phyloP scores from a whole-genome alignment of 495 filamentous ascomycete genomes.

The Zalerion maritima region DNA sequence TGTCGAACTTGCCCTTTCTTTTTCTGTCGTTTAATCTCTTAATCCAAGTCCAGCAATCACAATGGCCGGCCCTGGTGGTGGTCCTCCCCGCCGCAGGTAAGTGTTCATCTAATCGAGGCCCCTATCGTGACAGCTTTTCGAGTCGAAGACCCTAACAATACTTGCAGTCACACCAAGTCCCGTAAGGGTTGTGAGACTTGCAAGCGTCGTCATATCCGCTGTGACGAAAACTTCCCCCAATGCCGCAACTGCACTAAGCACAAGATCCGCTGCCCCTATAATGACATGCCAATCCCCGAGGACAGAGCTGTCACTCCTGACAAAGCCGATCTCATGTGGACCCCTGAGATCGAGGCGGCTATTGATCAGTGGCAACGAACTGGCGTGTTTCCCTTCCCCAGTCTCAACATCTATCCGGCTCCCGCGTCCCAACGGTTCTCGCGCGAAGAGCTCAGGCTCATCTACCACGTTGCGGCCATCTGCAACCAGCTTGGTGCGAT shows the following conservation, averaged over 20 bases:
- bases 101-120: slow-evolving; percentile 17
- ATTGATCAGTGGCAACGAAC: slow-evolving; percentile 75
- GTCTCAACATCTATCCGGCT: slow-evolving; percentile 54
- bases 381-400: slow-evolving; percentile 75
- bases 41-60: slow-evolving; percentile 15
- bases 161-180: slow-evolving; percentile 82
- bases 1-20: slow-evolving; percentile 7
- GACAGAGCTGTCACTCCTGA: slow-evolving; percentile 51
- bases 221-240: slow-evolving; percentile 95
- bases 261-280: slow-evolving; percentile 94
- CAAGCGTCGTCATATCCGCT: slow-evolving; percentile 93
- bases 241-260: slow-evolving; percentile 98
- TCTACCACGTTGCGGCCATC: slow-evolving; percentile 81
- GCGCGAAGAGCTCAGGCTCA: slow-evolving; percentile 64
- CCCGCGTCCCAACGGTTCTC: slow-evolving; percentile 53
- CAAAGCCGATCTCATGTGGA: slow-evolving; percentile 68
- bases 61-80: slow-evolving; percentile 63
- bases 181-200: slow-evolving; percentile 95
- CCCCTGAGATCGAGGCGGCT: slow-evolving; percentile 61
- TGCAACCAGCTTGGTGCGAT: slow-evolving; percentile 66
- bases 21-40: slow-evolving; percentile 27
- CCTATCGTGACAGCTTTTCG: slow-evolving; percentile 4
- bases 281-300: slow-evolving; percentile 57
- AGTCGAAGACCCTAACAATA: slow-evolving; percentile 8
- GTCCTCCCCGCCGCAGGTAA: slow-evolving; percentile 51